Evolutionary conservation across 495 filamentous ascomycete species (phyloP), one percentile per base, ranked within the genome.

Genomic region (Neurospora sp.): DNA sequence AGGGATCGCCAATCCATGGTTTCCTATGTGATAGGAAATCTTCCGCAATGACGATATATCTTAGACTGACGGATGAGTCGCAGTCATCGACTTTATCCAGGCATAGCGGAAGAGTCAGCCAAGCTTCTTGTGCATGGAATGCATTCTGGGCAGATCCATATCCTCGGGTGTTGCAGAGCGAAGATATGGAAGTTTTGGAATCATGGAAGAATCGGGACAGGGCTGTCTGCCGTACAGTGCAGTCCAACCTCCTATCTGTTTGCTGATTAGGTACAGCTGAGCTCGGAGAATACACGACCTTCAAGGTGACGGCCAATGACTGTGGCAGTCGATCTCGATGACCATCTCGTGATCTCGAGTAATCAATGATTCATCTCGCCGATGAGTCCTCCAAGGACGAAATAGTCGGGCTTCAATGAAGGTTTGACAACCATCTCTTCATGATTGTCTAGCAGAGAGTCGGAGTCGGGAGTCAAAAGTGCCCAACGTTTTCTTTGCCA

Each of bases 401-500:
- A 27, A 23, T 18, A 35, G 69, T 71, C 35, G 8, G 38, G 39
- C 42, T 39, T 72, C 62, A 37, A 41, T 39, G 38, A 74, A 71
- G 70, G 71, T 70, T 73, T 18, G 66, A 8, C 38, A 70, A n/a
- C 35, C 39, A 23, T n/a, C 70, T 49, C 72, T 38, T 38, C 18
- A 72, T 72, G 70, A 60, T 8, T 42, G 39, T 69, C 42, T 23
- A 54, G 5, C 20, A 4, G 11, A 72, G n/a, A 44, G 46, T 46
- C 54, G 9, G 18, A 20, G 9, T 4, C 20, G 20, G 49, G 10
- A 60, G 49, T 60, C 20, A 11, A 11, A 60, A 2, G 11, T 60
- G 49, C 54, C 54, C 54, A 62, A 62, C 54, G 5, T 35, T 6
- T 35, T 9, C 46, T 54, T 31, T 35, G 41, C 79, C 77, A 78